A percentile compares a stretch with the other conserved stretches of the same genome.
These are phyloP conservation scores for Penstemon eatonii DNA, from an alignment of 257 asterid species.

Conservation along the genomic window DNA sequence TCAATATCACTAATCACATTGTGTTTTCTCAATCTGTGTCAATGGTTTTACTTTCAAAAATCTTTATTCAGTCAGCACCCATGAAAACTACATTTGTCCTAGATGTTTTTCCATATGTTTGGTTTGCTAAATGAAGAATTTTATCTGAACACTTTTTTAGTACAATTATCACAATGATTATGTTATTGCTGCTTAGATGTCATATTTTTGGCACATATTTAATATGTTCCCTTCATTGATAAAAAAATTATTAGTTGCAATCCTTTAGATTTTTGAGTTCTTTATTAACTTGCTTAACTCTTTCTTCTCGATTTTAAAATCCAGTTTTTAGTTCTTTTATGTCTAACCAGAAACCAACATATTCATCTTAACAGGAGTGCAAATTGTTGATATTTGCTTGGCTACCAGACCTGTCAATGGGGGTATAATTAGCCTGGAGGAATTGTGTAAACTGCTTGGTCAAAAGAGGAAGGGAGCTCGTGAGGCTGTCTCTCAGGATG, in stretches of 20 bases:
- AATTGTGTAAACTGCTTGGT: conserved; percentile 73
- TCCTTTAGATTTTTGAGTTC: neutral
- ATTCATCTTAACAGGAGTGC: conserved; percentile 85
- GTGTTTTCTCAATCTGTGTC: neutral
- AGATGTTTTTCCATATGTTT: neutral
- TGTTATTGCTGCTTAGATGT: neutral
- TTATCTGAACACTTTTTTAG: neutral
- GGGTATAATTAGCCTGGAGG: conserved; percentile 92
- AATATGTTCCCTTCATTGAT: neutral
- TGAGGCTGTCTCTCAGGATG: conserved; percentile 89
- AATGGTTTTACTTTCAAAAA: neutral
- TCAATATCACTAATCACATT: neutral
- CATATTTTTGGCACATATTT: neutral
- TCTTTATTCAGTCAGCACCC: neutral
- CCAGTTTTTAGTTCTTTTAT: neutral
- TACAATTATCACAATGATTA: neutral
- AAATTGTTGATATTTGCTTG: conserved; percentile 87
- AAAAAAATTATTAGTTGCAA: neutral
- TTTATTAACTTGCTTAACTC: conserved; percentile 12
- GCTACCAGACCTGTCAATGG: conserved; percentile 88
- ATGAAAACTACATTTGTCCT: neutral
- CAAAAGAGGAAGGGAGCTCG: conserved; percentile 84
- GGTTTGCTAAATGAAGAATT: neutral
- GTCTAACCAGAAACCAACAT: conserved; percentile 29
- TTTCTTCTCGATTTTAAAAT: neutral